These are phyloP conservation scores for Cubamyces sp. DNA, from an alignment of 768 basidiomycete genomes.

Conservation along the genomic window DNA sequence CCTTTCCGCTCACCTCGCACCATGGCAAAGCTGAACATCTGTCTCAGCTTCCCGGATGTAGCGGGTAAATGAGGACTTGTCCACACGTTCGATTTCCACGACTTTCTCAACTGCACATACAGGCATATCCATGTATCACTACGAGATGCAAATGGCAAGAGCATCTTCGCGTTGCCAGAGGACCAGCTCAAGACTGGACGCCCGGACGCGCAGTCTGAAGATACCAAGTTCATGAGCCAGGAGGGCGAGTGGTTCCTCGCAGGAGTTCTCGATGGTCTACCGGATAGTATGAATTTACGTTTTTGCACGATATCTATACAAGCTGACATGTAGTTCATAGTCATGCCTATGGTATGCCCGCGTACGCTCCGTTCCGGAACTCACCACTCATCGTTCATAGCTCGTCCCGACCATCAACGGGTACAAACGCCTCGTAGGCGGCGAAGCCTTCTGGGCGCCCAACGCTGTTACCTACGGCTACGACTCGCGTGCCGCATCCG, in stretches of 20 bases:
- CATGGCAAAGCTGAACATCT: not conserved
- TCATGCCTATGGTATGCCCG: slow-evolving; percentile 76
- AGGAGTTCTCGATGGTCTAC: slow-evolving; percentile 85
- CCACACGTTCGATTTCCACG: not conserved
- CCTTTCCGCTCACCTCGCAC: not conserved
- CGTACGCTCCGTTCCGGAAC: not conserved
- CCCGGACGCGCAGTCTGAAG: slow-evolving; percentile 70
- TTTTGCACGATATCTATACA: too few relatives aligned
- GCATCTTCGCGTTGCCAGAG: slow-evolving; percentile 77
- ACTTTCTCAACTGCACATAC: not conserved
- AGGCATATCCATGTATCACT: slow-evolving; percentile 80
- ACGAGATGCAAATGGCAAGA: slow-evolving; percentile 65
- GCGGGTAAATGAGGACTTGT: slow-evolving; percentile 60
- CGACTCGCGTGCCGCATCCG: slow-evolving; percentile 90
- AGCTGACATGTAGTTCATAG: slow-evolving; percentile 31
- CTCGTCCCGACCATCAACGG: slow-evolving; percentile 92
- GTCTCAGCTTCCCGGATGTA: slow-evolving; percentile 89
- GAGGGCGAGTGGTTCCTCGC: slow-evolving; percentile 93
- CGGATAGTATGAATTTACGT: slow-evolving; percentile 65
- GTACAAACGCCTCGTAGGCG: slow-evolving; percentile 94
- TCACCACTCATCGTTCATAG: slow-evolving; percentile 39
- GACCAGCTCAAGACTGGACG: slow-evolving; percentile 66
- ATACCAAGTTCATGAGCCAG: slow-evolving; percentile 83
- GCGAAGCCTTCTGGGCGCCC: slow-evolving; percentile 94
- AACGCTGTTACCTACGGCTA: slow-evolving; percentile 94